Percentiles rank a stretch among this genome's conserved stretches.
These are phyloP conservation scores for Calocera viscosa DNA, from an alignment of 768 basidiomycete genomes.

Conservation along the genomic window DNA sequence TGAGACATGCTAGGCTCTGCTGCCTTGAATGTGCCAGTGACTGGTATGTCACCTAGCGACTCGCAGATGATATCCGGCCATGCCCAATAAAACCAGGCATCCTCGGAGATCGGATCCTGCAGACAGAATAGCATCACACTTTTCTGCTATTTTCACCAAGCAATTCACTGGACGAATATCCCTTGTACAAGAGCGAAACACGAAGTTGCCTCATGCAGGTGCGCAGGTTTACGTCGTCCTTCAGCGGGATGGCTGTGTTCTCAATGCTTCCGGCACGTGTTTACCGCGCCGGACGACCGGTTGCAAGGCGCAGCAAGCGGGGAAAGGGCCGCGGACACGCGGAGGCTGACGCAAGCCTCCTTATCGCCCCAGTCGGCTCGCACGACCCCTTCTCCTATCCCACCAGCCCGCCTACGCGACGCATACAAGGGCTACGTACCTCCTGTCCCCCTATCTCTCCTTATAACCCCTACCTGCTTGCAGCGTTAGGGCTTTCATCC, in stretches of 20 bases:
- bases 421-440: not conserved
- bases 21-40: no score
- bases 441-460: not conserved
- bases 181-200: no score
- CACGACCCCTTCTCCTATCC: conserved; percentile 6
- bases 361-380: conserved; percentile 9
- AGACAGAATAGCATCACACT: no score
- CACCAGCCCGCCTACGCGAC: conserved; percentile 8
- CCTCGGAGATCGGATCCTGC: no score
- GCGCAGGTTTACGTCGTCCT: not conserved
- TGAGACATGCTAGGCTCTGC: no score
- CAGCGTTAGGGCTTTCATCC: not conserved
- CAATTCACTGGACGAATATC: no score
- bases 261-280: not conserved
- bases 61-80: no score
- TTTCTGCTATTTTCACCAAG: no score
- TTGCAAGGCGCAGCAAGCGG: not conserved
- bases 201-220: no score
- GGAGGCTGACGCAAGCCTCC: conserved; percentile 5
- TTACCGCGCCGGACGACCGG: not conserved
- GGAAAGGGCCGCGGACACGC: not conserved
- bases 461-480: not conserved
- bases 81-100: no score
- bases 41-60: no score
- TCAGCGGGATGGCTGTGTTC: not conserved